Conservation (phyloP, 139 green algal species). For the Haematococcus sp. region DNA sequence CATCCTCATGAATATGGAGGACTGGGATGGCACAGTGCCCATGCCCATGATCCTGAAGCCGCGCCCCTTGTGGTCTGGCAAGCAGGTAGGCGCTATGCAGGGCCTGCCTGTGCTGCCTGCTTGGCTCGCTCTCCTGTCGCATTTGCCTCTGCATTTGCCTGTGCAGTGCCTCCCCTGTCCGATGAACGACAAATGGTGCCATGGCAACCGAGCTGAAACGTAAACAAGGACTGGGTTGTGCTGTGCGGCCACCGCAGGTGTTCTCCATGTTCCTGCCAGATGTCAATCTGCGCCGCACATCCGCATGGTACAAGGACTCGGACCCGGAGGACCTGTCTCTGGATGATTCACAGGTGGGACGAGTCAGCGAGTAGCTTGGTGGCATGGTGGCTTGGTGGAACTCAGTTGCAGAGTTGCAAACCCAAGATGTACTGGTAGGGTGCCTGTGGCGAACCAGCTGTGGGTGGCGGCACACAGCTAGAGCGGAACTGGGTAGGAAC, state of each 20-base stretch:
- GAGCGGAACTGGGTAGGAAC: no score
- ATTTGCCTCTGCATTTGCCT: no score
- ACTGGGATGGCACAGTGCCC: slow-evolving; percentile 86
- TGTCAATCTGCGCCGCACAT: slow-evolving; percentile 80
- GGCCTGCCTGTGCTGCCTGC: not conserved
- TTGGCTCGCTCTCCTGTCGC: not conserved
- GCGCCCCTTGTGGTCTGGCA: slow-evolving; percentile 94
- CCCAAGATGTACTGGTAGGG: no score
- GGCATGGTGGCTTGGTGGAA: not conserved
- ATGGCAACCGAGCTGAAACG: no score
- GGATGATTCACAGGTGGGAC: slow-evolving; percentile 76
- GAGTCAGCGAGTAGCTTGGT: no score
- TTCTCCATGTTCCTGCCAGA: slow-evolving; percentile 85
- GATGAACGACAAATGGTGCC: no score
- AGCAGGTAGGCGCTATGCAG: slow-evolving; percentile 65
- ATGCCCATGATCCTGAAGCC: slow-evolving; percentile 94
- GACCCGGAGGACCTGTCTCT: slow-evolving; percentile 82
- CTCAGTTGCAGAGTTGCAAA: not conserved
- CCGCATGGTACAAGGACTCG: slow-evolving; percentile 82
- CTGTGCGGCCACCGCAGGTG: slow-evolving; percentile 44
- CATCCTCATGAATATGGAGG: slow-evolving; percentile 87
- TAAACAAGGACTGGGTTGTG: no score
- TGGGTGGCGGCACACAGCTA: no score
- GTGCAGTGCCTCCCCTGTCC: no score
- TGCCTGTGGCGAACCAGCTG: no score